Evolutionary conservation across 2,329 filamentous ascomycete species (phyloP).

Genomic region (Penicillium polonicum): DNA sequence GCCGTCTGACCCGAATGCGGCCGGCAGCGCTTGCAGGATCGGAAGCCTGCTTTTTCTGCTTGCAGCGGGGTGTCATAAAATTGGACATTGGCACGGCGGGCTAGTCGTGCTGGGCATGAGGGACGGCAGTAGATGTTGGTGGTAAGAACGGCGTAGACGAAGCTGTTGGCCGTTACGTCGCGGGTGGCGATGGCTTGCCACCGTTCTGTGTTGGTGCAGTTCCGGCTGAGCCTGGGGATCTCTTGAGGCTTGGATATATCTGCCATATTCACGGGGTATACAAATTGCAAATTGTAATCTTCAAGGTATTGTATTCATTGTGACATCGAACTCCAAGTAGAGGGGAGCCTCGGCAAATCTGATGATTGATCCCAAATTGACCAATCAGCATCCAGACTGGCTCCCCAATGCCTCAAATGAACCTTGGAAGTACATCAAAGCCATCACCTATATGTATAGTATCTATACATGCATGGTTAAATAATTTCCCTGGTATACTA

Average conservation of each 20-base stretch:
- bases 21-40: constrained; percentile 59
- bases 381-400: constrained; percentile 7
- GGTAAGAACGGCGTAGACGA: constrained; percentile 58
- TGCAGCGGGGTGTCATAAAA: constrained; percentile 52
- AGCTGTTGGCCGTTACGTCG: constrained; percentile 46
- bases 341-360: not conserved
- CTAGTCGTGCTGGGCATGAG: constrained; percentile 57
- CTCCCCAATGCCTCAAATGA: not conserved
- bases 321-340: not conserved
- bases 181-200: constrained; percentile 49
- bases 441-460: not conserved
- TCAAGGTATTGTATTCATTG: no score
- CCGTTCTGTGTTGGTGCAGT: constrained; percentile 33
- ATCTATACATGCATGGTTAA: not conserved
- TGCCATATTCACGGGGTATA: not conserved
- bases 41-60: constrained; percentile 52
- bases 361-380: constrained; percentile 12
- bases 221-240: constrained; percentile 25
- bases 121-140: constrained; percentile 59
- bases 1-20: constrained; percentile 30
- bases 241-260: constrained; percentile 5
- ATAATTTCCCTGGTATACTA: no score
- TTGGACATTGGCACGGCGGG: constrained; percentile 55
- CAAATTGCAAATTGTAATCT: not conserved
- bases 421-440: not conserved